phyloP scores from a whole-genome alignment of 2,329 filamentous ascomycete genomes.

The Fusarium sp. region DNA sequence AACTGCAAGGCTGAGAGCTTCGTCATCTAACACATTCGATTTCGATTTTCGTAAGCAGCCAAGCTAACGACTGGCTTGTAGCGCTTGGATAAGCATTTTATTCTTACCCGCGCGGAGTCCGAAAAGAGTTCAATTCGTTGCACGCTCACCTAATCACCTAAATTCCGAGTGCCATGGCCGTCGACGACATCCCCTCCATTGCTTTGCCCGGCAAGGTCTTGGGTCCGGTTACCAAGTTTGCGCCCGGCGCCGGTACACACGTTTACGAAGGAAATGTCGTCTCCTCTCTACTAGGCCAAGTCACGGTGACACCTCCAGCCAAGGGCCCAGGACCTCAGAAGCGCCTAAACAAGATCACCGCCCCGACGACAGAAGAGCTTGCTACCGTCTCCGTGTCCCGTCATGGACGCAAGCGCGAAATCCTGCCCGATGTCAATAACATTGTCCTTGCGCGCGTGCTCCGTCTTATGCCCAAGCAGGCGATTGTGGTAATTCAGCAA shows the following conservation, averaged over 20 bases:
- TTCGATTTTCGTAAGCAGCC: neutral
- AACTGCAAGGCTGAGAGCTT: slow-evolving; percentile 30
- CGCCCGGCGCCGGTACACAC: slow-evolving; percentile 86
- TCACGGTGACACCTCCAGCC: slow-evolving; percentile 65
- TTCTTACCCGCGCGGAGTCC: slow-evolving; percentile 1
- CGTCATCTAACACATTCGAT: slow-evolving; percentile 24
- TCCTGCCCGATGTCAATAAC: slow-evolving; percentile 84
- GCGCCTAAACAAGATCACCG: slow-evolving; percentile 69
- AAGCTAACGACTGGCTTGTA: slow-evolving; percentile 20
- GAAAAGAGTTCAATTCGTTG: slow-evolving; percentile 7
- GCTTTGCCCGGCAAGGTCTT: slow-evolving; percentile 87
- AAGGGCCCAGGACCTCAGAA: slow-evolving; percentile 65
- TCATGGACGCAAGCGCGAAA: slow-evolving; percentile 68
- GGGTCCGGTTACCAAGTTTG: slow-evolving; percentile 73
- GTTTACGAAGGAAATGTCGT: slow-evolving; percentile 79
- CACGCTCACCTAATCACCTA: slow-evolving; percentile 30
- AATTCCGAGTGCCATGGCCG: slow-evolving; percentile 42
- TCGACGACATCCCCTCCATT: slow-evolving; percentile 60
- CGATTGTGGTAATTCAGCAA: slow-evolving; percentile 86
- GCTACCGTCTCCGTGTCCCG: slow-evolving; percentile 68
- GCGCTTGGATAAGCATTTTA: slow-evolving; percentile 22
- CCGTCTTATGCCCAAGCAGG: slow-evolving; percentile 86
- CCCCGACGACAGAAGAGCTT: slow-evolving; percentile 57
- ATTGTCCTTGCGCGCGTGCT: slow-evolving; percentile 87
- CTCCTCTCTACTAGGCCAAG: slow-evolving; percentile 83